Evolutionary conservation across 345 rosid species (phyloP), one percentile per base, ranked within the genome.

Genomic region (Gossypium thurberi): DNA sequence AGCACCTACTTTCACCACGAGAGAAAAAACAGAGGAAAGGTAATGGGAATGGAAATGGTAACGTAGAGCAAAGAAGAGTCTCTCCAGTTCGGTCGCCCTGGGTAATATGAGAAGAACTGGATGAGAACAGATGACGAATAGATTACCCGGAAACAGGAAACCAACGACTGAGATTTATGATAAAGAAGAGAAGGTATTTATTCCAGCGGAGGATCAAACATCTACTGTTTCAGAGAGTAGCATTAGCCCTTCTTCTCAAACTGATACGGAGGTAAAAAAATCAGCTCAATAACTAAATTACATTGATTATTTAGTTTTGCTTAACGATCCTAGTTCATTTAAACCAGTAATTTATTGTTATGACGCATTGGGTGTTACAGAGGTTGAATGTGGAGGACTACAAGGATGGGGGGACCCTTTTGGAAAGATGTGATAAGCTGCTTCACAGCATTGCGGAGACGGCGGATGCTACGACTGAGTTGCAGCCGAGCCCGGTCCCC

Each of bases 381-480:
- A 84, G 87, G 78, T 77, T 82, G 64, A 87, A 86, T 76, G 59
- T 73, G 78, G 89, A 87, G 80, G 95, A 82, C 57, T 75, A 76
- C 84, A 88, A 71, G 64, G 90, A 87, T 63, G 98, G 96, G 4
- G 87, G 80, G 78, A 80, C 73, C 73, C 69, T 94, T 28, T 46
- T 56, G 69, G 97, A 94, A 83, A 89, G 98, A 75, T 94, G 98
- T 70, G 96, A 85, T 73, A 92, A 89, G 85, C 87, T 94, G 71
- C 97, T 92, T 11, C 75, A 88, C 78, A 90, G 91, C 84, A 92
- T 91, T 33, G 97, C 97, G 1, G 97, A 92, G 86, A 90, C 90
- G 82, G 86, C 91, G 7, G 74, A 81, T 18, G 76, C 81, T 28
- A 28, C 5, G 33, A 28, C 33, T 3, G 33, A 28, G 33, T 28